Evolutionary conservation across 768 basidiomycete species (phyloP), one percentile per base, ranked within the genome.

Genomic region (Amyloporia xantha): DNA sequence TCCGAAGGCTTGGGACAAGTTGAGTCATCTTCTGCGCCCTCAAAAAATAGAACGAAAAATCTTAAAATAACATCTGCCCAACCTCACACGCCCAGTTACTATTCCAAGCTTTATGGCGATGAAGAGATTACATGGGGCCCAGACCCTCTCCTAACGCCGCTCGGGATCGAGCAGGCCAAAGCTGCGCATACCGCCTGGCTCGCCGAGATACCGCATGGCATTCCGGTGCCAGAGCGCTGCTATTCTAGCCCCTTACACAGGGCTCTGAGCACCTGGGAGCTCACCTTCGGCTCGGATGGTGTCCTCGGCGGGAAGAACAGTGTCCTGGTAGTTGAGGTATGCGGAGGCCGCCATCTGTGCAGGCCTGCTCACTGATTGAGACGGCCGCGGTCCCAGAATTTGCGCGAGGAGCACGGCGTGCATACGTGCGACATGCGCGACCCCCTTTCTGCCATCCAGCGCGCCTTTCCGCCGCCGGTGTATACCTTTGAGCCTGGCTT

Each of bases 61-160:
- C 42, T 11, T 28, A 19, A 19, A 28, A 21, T 17, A 23, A 35
- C n/a, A 35, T 37, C 41, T 26, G 23, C 41, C 2, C 44, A 44
- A n/a, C 10, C 33, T 35, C 9, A 35, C n/a, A 10, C 33, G 11
- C 17, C 13, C 47, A 86, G 85, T 10, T 61, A 82, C 54, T 87
- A 78, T 79, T 73, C 82, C 2, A 81, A 74, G 56, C 59, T 81
- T 7, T 65, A 84, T 41, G 81, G 81, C 0, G 83, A 91, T 53
- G 82, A 69, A 11, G 75, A 84, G 45, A 64, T 86, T 3, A 66
- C 65, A 1, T 91, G 87, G 87, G 88, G 88, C 23, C 86, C 86
- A 23, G 85, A 88, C 59, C 77, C 86, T 6, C 66, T 75, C 24
- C 73, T 89, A 21, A 89, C 86, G 0, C 60, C 63, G 0, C 51